Conservation (phyloP, 441 rosid genomes). For the Bocquillonia castaneifolia region DNA sequence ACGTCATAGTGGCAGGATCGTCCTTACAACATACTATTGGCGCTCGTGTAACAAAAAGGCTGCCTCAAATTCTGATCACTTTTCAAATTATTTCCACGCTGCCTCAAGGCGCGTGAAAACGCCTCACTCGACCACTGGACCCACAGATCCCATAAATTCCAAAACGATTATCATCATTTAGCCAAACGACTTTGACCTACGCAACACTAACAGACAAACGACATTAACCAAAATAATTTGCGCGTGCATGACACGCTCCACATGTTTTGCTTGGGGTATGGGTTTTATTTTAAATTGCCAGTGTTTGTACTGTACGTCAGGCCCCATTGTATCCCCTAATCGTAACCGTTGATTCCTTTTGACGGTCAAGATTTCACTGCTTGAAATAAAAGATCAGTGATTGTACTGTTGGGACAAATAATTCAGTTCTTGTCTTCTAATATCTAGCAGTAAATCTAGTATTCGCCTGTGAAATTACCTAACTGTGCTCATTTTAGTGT, state of each 20-base stretch:
- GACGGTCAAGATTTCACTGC: slow-evolving; percentile 30
- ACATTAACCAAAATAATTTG: slow-evolving; percentile 3
- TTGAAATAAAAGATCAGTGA: neutral
- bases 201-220: neutral
- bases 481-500: neutral
- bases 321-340: slow-evolving; percentile 9
- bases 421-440: slow-evolving; percentile 19
- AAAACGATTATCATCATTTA: neutral
- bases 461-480: slow-evolving; percentile 2
- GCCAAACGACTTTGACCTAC: slow-evolving; percentile 1
- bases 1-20: slow-evolving; percentile 18
- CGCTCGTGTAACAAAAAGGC: slow-evolving; percentile 30
- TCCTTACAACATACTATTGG: slow-evolving; percentile 13
- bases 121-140: neutral
- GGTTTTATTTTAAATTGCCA: neutral
- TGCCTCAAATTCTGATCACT: slow-evolving; percentile 19
- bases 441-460: slow-evolving; percentile 34
- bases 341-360: slow-evolving; percentile 25
- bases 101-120: neutral
- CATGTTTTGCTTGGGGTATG: neutral
- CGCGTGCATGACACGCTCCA: neutral
- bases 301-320: slow-evolving; percentile 21
- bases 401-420: slow-evolving; percentile 17
- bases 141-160: neutral
- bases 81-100: neutral